Evolutionary conservation across 768 basidiomycete species (phyloP).

Genomic region (Tylopilus rubrobrunneus): DNA sequence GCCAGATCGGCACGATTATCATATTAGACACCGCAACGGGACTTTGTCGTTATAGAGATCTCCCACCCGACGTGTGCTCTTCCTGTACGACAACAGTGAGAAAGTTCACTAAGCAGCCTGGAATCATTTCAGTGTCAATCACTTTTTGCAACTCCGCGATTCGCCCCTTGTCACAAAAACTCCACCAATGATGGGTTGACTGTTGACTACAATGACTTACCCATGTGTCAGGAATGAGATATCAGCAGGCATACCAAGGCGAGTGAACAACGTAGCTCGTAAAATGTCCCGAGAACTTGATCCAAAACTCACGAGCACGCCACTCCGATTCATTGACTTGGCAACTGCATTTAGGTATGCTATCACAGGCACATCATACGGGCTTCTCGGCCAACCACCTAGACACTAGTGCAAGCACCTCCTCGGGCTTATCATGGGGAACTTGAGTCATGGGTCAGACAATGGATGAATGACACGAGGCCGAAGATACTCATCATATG

Average conservation of each 20-base stretch:
- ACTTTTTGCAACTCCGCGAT: too few species aligned
- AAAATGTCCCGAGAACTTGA: neutral
- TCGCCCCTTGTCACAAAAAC: too few species aligned
- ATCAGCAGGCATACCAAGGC: neutral
- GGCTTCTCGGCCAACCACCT: conserved; percentile 49
- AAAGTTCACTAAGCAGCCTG: too few species aligned
- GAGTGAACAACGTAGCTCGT: neutral
- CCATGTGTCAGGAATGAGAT: neutral
- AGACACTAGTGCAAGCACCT: conserved; percentile 56
- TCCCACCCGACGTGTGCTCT: too few species aligned
- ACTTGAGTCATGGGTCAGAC: conserved; percentile 39
- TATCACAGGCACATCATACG: conserved; percentile 27
- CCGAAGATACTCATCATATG: conserved; percentile 54
- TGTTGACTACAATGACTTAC: neutral
- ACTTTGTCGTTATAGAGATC: too few species aligned
- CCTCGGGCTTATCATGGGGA: conserved; percentile 65
- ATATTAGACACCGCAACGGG: too few species aligned
- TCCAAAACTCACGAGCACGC: neutral
- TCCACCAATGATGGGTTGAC: too few species aligned
- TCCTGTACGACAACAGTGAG: too few species aligned
- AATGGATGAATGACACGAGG: conserved; percentile 8
- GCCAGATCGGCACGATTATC: too few species aligned
- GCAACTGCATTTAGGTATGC: neutral
- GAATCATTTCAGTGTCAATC: too few species aligned
- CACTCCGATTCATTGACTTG: neutral